Percentiles rank a stretch among this genome's conserved stretches.
phyloP scores from a whole-genome alignment of 2,329 filamentous ascomycete genomes.

The Colletotrichum camelliae region DNA sequence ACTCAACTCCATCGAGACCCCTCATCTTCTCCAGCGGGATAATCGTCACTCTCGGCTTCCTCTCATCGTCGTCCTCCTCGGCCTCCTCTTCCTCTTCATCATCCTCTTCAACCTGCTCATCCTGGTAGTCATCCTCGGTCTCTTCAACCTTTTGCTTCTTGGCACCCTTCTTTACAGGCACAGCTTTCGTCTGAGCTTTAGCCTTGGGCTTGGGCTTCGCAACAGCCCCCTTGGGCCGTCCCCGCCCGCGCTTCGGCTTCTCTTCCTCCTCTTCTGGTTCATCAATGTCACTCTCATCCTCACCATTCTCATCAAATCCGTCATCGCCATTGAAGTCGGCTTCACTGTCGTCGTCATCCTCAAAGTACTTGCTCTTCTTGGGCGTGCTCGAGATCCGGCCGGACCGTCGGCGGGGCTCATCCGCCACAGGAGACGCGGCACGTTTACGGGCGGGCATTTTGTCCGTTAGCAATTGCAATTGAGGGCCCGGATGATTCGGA shows the following conservation, averaged over 20 bases:
- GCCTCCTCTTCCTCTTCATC: constrained; percentile 21
- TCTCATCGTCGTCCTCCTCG: constrained; percentile 39
- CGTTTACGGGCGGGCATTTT: constrained; percentile 47
- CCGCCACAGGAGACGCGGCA: constrained; percentile 30
- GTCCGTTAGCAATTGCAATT: background rate
- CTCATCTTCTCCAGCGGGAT: constrained; percentile 46
- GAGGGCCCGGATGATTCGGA: background rate
- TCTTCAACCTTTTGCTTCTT: constrained; percentile 27
- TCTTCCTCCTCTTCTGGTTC: constrained; percentile 23
- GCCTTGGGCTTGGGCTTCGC: background rate
- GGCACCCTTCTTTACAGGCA: constrained; percentile 27
- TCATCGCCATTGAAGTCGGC: background rate
- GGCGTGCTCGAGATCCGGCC: constrained; percentile 49
- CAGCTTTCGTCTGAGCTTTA: constrained; percentile 22
- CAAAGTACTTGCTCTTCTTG: constrained; percentile 59
- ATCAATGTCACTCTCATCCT: constrained; percentile 19
- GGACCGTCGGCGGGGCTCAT: constrained; percentile 50
- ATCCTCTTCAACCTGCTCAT: constrained; percentile 24
- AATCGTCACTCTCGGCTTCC: constrained; percentile 41
- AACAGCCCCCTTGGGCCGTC: constrained; percentile 7
- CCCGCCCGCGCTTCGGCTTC: constrained; percentile 20
- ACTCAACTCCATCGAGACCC: constrained; percentile 47
- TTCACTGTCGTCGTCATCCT: constrained; percentile 33
- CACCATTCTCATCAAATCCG: background rate
- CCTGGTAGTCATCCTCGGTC: constrained; percentile 18